These are phyloP conservation scores for Quercus tomentella DNA, from an alignment of 331 rosid species.

Conservation along the genomic window DNA sequence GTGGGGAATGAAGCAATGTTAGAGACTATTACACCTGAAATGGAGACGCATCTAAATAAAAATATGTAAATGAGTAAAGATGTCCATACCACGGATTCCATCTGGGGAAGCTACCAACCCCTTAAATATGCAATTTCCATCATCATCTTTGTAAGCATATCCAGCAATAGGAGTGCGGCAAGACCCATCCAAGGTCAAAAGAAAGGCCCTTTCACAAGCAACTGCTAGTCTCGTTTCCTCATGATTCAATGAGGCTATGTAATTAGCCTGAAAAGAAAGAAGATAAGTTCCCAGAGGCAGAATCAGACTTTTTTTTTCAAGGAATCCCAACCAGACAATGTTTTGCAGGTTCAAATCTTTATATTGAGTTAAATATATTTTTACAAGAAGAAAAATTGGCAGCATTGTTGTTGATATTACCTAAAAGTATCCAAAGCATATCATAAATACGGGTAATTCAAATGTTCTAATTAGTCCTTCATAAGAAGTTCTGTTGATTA, in stretches of 20 bases:
- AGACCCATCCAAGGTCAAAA: constrained; percentile 70
- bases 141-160: constrained; percentile 62
- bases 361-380: neutral
- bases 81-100: constrained; percentile 58
- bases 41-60: neutral
- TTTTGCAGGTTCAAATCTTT: neutral
- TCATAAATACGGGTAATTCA: too few species aligned
- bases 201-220: constrained; percentile 81
- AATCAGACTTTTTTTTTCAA: neutral
- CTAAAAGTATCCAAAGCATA: too few species aligned
- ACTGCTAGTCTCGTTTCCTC: constrained; percentile 82
- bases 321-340: neutral
- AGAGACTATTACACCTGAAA: neutral
- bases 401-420: neutral
- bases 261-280: constrained; percentile 47
- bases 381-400: neutral
- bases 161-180: constrained; percentile 91
- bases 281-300: neutral
- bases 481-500: neutral
- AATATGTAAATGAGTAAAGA: neutral
- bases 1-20: neutral
- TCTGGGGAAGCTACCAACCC: constrained; percentile 83
- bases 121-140: constrained; percentile 70
- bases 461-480: too few species aligned
- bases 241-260: constrained; percentile 70